Percentiles rank a stretch among this genome's conserved stretches.
These are phyloP conservation scores for Wallacemonas sp. DNA, from an alignment of 208 protist genomes.

Conservation along the genomic window DNA sequence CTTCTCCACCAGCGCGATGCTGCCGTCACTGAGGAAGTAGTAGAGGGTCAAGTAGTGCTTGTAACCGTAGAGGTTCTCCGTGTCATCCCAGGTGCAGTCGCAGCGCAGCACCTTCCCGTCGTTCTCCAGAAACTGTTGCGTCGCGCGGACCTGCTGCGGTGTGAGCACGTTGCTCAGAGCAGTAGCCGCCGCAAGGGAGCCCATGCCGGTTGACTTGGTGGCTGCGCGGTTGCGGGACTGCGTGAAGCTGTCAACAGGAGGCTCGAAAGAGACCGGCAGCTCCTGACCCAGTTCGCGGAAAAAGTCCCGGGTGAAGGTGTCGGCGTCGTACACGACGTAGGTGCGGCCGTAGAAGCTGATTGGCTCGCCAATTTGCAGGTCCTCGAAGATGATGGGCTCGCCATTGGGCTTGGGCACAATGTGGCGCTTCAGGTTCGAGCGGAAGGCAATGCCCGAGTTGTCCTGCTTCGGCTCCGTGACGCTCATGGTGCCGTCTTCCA, in stretches of 20 bases:
- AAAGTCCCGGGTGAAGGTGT: constrained; percentile 93
- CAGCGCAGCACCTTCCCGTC: constrained; percentile 97
- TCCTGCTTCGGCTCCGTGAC: constrained; percentile 91
- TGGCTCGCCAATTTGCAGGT: constrained; percentile 87
- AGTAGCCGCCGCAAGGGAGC: constrained; percentile 73
- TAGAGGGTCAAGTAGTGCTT: constrained; percentile 94
- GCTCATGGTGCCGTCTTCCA: constrained; percentile 97
- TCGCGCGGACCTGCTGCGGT: constrained; percentile 81
- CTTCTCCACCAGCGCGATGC: constrained; percentile 94
- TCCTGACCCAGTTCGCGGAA: constrained; percentile 56
- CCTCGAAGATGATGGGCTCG: constrained; percentile 68
- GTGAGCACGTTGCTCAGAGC: constrained; percentile 70
- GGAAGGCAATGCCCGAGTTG: constrained; percentile 95
- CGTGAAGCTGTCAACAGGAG: constrained; percentile 80
- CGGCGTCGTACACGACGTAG: constrained; percentile 93
- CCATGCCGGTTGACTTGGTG: constrained; percentile 71
- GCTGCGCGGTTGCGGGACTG: constrained; percentile 32
- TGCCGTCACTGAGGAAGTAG: constrained; percentile 97
- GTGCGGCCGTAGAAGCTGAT: constrained; percentile 93
- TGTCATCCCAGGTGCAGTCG: constrained; percentile 95
- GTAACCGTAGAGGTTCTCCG: constrained; percentile 80
- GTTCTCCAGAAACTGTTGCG: constrained; percentile 92
- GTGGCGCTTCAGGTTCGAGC: constrained; percentile 90
- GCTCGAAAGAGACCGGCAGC: constrained; percentile 37
- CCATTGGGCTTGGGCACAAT: constrained; percentile 80